Conservation (phyloP, 2,329 filamentous ascomycete species). For the Thyridium curvatum region DNA sequence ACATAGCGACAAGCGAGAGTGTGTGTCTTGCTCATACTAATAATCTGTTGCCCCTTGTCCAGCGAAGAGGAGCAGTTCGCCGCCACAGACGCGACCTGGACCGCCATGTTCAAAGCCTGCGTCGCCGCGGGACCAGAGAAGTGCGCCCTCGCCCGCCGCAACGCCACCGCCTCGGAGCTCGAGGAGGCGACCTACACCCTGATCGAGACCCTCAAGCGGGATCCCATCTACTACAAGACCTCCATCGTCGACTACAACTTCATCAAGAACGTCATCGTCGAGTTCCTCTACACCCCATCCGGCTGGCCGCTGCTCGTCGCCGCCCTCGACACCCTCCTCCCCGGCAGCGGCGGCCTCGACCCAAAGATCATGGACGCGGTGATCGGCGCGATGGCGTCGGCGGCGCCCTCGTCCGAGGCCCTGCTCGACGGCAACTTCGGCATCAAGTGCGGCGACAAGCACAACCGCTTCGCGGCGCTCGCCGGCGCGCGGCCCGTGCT, state of each 20-base stretch:
- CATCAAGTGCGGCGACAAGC: constrained; percentile 10
- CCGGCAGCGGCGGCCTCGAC: not conserved
- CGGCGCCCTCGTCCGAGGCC: too few relatives aligned
- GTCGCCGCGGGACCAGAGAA: constrained; percentile 11
- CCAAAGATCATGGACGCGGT: not conserved
- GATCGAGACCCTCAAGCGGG: constrained; percentile 14
- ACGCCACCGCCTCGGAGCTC: constrained; percentile 17
- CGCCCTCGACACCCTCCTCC: constrained; percentile 6
- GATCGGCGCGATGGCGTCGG: not conserved
- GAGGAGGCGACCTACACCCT: constrained; percentile 13
- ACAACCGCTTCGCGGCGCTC: constrained; percentile 1
- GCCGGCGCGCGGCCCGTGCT: not conserved
- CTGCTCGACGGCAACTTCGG: not conserved
- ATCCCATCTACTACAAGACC: constrained; percentile 12
- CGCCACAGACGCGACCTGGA: constrained; percentile 16
- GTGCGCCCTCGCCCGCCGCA: constrained; percentile 16
- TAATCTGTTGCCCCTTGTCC: not conserved
- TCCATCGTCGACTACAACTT: constrained; percentile 14
- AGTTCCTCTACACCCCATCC: constrained; percentile 13
- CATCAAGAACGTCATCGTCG: constrained; percentile 11
- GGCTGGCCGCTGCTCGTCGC: constrained; percentile 1
- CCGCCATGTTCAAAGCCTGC: constrained; percentile 16
- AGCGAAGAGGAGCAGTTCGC: not conserved
- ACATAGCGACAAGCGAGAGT: constrained; percentile 1
- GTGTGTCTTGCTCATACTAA: not conserved